Evolutionary conservation across 257 asterid genomes (phyloP), one percentile per base, ranked within the genome.

Genomic region (Striga asiatica): DNA sequence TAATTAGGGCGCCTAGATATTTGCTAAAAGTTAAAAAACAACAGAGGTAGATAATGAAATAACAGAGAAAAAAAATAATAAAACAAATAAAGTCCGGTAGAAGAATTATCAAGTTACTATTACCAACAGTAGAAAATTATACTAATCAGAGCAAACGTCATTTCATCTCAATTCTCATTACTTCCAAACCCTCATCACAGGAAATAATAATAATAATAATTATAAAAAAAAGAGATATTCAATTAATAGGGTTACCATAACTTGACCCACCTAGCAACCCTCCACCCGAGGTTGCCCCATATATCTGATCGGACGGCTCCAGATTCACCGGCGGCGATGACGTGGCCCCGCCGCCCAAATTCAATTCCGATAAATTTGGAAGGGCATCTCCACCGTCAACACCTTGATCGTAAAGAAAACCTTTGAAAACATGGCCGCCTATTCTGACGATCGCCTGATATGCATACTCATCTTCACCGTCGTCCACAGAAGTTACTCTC

Each of bases 371-470:
- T 8, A 82, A 57, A 34, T 77, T 73, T 4, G 89, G 89, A 53
- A 67, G 74, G 13, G 35, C 76, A n/a, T 76, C 81, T 31, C 74
- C 65, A 17, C 66, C 66, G 62, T 71, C 83, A 9, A 64, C 42
- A 1, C 89, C 94, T 76, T 80, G 85, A 68, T 83, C 86, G 9
- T 80, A 80, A 0, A 83, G 62, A 38, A 78, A 78, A 10, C 94
- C 94, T 53, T 83, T 80, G 82, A 83, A 83, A 7, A 80, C 79
- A 42, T 76, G 94, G 14, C 94, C 94, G 23, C 89, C 89, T 3
- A 83, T 78, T 46, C 64, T 69, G 8, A 78, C 89, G 8, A 67
- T 64, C 2, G 89, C 94, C 14, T 83, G 89, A 34, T 80, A 83
- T 1, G 94, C 94, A 62, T 65, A 83, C 54, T 80, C 94, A 21